A percentile compares a stretch with the other conserved stretches of the same genome.
These are phyloP conservation scores for Pseudonectria buxi DNA, from an alignment of 2,329 filamentous ascomycete species.

Conservation along the genomic window DNA sequence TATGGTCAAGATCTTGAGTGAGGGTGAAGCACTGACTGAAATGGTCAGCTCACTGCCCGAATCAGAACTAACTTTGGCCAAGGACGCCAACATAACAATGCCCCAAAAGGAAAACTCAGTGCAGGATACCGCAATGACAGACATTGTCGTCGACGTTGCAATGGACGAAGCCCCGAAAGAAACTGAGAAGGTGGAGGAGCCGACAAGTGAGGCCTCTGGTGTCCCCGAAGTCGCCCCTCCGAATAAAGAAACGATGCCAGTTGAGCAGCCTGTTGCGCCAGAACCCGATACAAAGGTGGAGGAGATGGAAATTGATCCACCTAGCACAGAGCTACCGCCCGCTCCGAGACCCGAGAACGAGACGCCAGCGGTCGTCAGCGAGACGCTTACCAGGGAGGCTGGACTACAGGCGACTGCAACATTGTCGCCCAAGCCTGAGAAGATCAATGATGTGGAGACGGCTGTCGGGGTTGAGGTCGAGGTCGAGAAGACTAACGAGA, in stretches of 20 bases:
- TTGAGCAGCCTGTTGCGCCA: slow-evolving; percentile 1
- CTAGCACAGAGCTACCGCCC: slow-evolving; percentile 4
- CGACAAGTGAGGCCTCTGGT: neutral
- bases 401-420: neutral
- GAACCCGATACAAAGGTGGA: slow-evolving; percentile 30
- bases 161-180: neutral
- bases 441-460: neutral
- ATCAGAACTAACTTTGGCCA: neutral
- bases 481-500: too few relatives aligned
- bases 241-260: neutral
- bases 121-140: slow-evolving; percentile 1
- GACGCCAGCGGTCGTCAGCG: neutral
- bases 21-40: slow-evolving; percentile 36
- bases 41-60: slow-evolving; percentile 38
- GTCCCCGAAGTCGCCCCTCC: neutral
- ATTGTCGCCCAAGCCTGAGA: neutral
- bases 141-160: neutral
- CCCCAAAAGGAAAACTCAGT: neutral
- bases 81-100: neutral
- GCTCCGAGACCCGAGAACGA: slow-evolving; percentile 3
- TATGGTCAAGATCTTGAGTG: slow-evolving; percentile 39
- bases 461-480: too few relatives aligned
- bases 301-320: slow-evolving; percentile 34
- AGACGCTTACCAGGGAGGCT: neutral
- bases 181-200: slow-evolving; percentile 1